Percentiles rank a stretch among this genome's conserved stretches.
Evolutionary conservation across 2,329 filamentous ascomycete species (phyloP).

Genomic region (Hirsutella minnesotensis): DNA sequence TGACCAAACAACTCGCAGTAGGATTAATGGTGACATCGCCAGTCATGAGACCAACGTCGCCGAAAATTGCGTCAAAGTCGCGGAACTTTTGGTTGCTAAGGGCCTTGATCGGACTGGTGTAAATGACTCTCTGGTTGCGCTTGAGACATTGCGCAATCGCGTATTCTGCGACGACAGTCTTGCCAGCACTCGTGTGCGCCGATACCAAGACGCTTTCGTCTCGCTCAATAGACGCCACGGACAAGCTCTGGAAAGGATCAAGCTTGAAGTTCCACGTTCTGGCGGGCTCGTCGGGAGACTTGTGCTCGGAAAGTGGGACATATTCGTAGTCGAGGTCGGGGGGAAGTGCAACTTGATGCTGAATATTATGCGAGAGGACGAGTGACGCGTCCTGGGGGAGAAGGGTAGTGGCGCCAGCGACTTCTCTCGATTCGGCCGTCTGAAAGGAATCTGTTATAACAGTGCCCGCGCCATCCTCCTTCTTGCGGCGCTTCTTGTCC

Average conservation of each 20-base stretch:
- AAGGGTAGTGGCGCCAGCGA: conserved; percentile 66
- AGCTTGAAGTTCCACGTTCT: conserved; percentile 79
- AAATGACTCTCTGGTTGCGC: conserved; percentile 96
- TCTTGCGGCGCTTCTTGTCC: conserved; percentile 52
- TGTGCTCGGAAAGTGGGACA: conserved; percentile 88
- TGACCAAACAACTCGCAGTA: conserved; percentile 92
- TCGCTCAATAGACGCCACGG: conserved; percentile 87
- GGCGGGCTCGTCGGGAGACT: conserved; percentile 76
- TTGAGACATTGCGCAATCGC: conserved; percentile 95
- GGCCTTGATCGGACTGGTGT: conserved; percentile 98
- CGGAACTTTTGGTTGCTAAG: conserved; percentile 97
- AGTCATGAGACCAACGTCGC: conserved; percentile 95
- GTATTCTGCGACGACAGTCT: conserved; percentile 97
- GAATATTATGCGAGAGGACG: conserved; percentile 90
- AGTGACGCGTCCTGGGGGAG: conserved; percentile 56
- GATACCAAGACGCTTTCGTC: conserved; percentile 95
- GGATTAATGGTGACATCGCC: conserved; percentile 99
- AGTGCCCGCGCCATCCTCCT: conserved; percentile 54
- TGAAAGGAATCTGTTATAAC: conserved; percentile 90
- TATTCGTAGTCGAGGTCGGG: conserved; percentile 92
- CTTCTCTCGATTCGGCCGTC: conserved; percentile 85
- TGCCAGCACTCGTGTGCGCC: conserved; percentile 93
- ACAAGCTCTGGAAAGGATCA: conserved; percentile 93
- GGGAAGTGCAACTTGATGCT: conserved; percentile 91
- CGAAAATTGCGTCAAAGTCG: conserved; percentile 91